Conservation (phyloP, 2,329 filamentous ascomycete species). For the Pestalotiopsis sp. region DNA sequence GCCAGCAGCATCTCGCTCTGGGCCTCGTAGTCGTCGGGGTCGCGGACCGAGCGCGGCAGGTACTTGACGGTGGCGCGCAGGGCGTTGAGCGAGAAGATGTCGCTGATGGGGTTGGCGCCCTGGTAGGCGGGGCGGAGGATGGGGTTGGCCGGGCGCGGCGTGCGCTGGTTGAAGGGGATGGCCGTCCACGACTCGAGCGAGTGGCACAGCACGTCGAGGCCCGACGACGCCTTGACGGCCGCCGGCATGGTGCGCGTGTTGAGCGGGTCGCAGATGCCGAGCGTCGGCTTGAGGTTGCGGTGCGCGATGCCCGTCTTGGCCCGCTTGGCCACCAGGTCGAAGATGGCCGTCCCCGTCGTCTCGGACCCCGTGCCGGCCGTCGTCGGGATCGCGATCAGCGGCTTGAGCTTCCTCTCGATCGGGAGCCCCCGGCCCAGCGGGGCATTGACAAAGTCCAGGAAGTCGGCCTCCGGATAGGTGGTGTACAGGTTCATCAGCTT, state of each 20-base stretch:
- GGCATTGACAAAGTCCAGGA: slow-evolving; percentile 97
- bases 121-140: slow-evolving; percentile 93
- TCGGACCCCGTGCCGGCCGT: slow-evolving; percentile 89
- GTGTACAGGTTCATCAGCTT: slow-evolving; percentile 99
- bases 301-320: slow-evolving; percentile 97
- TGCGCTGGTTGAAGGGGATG: slow-evolving; percentile 88
- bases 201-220: slow-evolving; percentile 94
- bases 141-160: slow-evolving; percentile 83
- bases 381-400: slow-evolving; percentile 82
- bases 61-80: slow-evolving; percentile 87
- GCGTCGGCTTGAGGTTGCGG: slow-evolving; percentile 90
- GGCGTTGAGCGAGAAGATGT: slow-evolving; percentile 92
- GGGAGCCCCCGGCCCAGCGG: slow-evolving; percentile 84
- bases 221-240: slow-evolving; percentile 88
- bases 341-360: slow-evolving; percentile 97
- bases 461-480: slow-evolving; percentile 87
- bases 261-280: slow-evolving; percentile 83
- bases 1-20: slow-evolving; percentile 96
- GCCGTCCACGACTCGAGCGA: slow-evolving; percentile 96
- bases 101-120: slow-evolving; percentile 95
- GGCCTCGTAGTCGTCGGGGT: slow-evolving; percentile 90
- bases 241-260: slow-evolving; percentile 97
- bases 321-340: slow-evolving; percentile 86
- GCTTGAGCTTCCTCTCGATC: slow-evolving; percentile 71
- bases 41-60: slow-evolving; percentile 81